These are phyloP conservation scores for Sambucus nigra DNA, from an alignment of 129 eudicot genomes.

Conservation along the genomic window DNA sequence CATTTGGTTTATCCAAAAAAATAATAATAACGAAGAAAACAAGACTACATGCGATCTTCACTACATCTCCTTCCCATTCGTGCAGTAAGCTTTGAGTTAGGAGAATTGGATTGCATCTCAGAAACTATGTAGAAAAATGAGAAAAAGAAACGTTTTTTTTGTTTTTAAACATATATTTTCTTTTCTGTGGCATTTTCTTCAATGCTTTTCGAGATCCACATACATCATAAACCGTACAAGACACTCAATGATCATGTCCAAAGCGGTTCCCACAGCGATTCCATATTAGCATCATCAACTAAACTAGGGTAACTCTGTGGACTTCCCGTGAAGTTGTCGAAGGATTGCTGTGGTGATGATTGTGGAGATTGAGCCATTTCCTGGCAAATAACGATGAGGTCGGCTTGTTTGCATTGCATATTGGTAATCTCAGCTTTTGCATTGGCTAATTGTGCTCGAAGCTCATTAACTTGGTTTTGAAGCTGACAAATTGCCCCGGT, in stretches of 20 bases:
- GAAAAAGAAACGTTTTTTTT: too few species aligned
- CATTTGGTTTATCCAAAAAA: too few species aligned
- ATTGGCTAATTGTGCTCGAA: constrained; percentile 56
- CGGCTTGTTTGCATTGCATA: constrained; percentile 50
- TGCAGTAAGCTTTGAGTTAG: constrained; percentile 10
- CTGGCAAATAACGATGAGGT: constrained; percentile 32
- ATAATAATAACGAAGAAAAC: too few species aligned
- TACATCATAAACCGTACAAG: too few species aligned
- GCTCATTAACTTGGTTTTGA: constrained; percentile 56
- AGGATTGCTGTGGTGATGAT: constrained; percentile 19
- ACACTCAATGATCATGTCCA: constrained; percentile 52
- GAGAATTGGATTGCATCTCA: constrained; percentile 1
- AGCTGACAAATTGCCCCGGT: constrained; percentile 67
- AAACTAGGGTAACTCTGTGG: constrained; percentile 8
- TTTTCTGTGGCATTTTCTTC: background rate
- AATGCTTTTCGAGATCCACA: background rate
- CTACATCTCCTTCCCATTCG: constrained; percentile 4
- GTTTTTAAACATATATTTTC: background rate
- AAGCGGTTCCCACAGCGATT: constrained; percentile 26
- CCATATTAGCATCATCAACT: constrained; percentile 19
- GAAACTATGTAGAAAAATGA: background rate
- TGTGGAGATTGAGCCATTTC: constrained; percentile 30
- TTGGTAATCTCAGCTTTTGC: constrained; percentile 51
- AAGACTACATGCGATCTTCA: too few species aligned
- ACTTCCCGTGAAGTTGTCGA: constrained; percentile 6